Conservation (phyloP, 2,329 filamentous ascomycete genomes). For the Myotisia sp. region DNA sequence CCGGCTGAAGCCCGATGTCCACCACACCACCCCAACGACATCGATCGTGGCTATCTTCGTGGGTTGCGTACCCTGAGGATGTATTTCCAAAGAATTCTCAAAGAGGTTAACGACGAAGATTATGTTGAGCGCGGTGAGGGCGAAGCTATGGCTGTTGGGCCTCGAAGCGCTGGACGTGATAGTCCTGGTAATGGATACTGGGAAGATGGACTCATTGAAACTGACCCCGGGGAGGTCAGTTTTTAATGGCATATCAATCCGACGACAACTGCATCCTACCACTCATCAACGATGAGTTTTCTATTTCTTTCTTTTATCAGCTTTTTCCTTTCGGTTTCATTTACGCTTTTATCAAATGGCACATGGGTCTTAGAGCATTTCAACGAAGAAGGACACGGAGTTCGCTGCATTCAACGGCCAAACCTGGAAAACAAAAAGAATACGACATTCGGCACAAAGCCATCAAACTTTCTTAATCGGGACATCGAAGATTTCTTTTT, state of each 20-base stretch:
- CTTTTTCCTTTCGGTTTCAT: background rate
- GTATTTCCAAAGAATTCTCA: slow-evolving; percentile 80
- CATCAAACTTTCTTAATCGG: too few relatives aligned
- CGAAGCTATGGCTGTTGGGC: slow-evolving; percentile 26
- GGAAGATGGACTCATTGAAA: slow-evolving; percentile 31
- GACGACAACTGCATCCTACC: too few relatives aligned
- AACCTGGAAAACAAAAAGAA: too few relatives aligned
- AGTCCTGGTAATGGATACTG: slow-evolving; percentile 22
- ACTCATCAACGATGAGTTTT: too few relatives aligned
- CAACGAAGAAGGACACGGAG: too few relatives aligned
- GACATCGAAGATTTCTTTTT: too few relatives aligned
- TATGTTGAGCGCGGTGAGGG: slow-evolving; percentile 32
- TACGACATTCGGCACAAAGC: too few relatives aligned
- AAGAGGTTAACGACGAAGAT: slow-evolving; percentile 47
- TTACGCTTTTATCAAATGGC: background rate
- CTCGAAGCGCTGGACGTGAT: slow-evolving; percentile 21
- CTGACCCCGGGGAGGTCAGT: slow-evolving; percentile 32
- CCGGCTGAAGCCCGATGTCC: slow-evolving; percentile 53
- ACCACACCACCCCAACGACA: slow-evolving; percentile 61
- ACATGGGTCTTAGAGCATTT: too few relatives aligned
- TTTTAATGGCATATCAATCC: slow-evolving; percentile 15
- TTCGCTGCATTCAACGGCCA: too few relatives aligned
- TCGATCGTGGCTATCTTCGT: slow-evolving; percentile 79
- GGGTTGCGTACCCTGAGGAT: slow-evolving; percentile 63
- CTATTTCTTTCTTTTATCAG: too few relatives aligned